phyloP scores from a whole-genome alignment of 345 rosid genomes.

The Clausena lansium region DNA sequence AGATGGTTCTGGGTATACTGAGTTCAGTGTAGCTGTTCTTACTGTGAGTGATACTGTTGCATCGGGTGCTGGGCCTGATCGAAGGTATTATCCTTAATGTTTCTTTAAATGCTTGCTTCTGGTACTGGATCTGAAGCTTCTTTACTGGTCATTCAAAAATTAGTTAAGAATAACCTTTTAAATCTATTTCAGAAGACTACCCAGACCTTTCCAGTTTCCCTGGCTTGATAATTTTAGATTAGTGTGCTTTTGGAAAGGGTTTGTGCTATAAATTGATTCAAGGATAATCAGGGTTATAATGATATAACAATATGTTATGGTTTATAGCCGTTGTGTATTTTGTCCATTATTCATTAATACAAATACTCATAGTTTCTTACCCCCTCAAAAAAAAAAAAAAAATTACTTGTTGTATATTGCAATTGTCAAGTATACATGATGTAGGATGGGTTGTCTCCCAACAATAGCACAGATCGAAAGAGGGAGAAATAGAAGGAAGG shows the following conservation, averaged over 20 bases:
- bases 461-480: neutral
- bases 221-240: neutral
- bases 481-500: neutral
- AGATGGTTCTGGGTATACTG: conserved; percentile 30
- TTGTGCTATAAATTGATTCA: neutral
- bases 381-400: too few species aligned
- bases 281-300: neutral
- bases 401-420: too few species aligned
- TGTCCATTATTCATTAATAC: too few species aligned
- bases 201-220: neutral
- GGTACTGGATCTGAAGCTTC: neutral
- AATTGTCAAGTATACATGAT: too few species aligned
- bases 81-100: conserved; percentile 52
- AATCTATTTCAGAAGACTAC: neutral
- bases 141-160: neutral
- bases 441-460: too few species aligned
- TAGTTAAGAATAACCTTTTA: neutral
- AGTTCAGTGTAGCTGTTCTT: conserved; percentile 67
- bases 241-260: neutral
- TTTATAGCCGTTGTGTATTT: neutral
- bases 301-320: neutral
- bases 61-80: conserved; percentile 81
- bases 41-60: conserved; percentile 95
- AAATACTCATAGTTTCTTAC: too few species aligned
- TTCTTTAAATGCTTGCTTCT: neutral